Percentiles rank a stretch among this genome's conserved stretches.
phyloP scores from a whole-genome alignment of 2,329 filamentous ascomycete genomes.

The Coniochaeta sp. region DNA sequence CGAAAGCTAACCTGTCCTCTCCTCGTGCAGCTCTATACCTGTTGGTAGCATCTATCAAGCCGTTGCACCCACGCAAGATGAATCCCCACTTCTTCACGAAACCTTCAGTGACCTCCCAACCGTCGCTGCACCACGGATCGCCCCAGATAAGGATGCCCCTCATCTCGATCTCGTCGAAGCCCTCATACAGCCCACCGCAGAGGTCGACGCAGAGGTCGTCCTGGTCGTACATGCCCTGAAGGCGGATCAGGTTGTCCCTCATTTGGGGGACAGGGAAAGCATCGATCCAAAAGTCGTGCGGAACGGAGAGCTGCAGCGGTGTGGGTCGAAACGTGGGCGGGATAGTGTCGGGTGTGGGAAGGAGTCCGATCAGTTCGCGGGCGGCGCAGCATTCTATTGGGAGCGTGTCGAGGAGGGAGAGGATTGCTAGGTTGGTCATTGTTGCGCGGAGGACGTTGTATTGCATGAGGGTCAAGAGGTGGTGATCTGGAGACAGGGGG shows the following conservation, averaged over 20 bases:
- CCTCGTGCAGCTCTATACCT: slow-evolving; percentile 17
- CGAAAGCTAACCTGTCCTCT: neutral
- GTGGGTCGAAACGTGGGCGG: slow-evolving; percentile 28
- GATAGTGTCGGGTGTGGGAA: slow-evolving; percentile 21
- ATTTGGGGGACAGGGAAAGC: slow-evolving; percentile 27
- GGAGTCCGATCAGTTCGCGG: slow-evolving; percentile 13
- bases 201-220: slow-evolving; percentile 34
- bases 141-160: slow-evolving; percentile 34
- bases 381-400: slow-evolving; percentile 23
- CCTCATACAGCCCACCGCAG: slow-evolving; percentile 33
- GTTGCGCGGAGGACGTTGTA: slow-evolving; percentile 30
- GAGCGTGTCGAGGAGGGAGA: slow-evolving; percentile 22
- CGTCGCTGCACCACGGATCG: slow-evolving; percentile 27
- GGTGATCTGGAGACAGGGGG: slow-evolving; percentile 27
- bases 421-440: slow-evolving; percentile 25
- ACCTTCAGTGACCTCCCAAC: slow-evolving; percentile 32
- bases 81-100: slow-evolving; percentile 29
- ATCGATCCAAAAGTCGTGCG: slow-evolving; percentile 33
- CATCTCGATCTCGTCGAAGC: slow-evolving; percentile 30
- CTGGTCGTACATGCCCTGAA: slow-evolving; percentile 28
- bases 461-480: slow-evolving; percentile 33
- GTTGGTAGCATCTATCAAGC: slow-evolving; percentile 25
- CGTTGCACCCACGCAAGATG: slow-evolving; percentile 18
- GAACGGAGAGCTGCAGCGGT: slow-evolving; percentile 26
- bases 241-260: slow-evolving; percentile 30